phyloP scores from a whole-genome alignment of 495 filamentous ascomycete species.

The Xylaria telfairii region DNA sequence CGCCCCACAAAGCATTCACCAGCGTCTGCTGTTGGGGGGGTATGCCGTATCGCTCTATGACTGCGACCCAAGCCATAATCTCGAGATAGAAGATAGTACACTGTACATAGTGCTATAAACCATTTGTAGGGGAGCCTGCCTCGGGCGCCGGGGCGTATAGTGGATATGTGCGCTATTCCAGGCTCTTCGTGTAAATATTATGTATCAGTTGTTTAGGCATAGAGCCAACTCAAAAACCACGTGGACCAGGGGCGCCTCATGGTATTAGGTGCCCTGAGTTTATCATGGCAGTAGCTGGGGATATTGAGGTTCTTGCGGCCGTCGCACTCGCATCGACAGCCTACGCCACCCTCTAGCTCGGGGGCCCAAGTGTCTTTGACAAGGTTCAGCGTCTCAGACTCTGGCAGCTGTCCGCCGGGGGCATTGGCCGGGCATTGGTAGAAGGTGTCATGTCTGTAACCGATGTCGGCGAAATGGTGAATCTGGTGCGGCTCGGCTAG shows the following conservation, averaged over 20 bases:
- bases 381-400: constrained; percentile 39
- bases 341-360: constrained; percentile 48
- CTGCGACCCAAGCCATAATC: neutral
- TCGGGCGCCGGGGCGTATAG: neutral
- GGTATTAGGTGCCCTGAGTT: constrained; percentile 46
- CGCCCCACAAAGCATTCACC: neutral
- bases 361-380: constrained; percentile 33
- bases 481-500: constrained; percentile 55
- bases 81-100: too few species aligned
- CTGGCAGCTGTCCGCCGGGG: constrained; percentile 46
- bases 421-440: constrained; percentile 55
- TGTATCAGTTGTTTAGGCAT: neutral
- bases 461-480: constrained; percentile 61
- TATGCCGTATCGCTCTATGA: neutral
- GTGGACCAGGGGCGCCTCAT: constrained; percentile 34
- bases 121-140: neutral
- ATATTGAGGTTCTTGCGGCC: constrained; percentile 43
- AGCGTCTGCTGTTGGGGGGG: neutral
- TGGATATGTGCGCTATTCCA: neutral
- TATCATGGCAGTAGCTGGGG: constrained; percentile 42
- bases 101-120: neutral
- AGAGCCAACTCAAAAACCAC: constrained; percentile 37
- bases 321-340: constrained; percentile 54
- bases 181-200: neutral
- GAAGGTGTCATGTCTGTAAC: constrained; percentile 58